Evolutionary conservation across 768 basidiomycete species (phyloP).

Genomic region (Russula sp.): DNA sequence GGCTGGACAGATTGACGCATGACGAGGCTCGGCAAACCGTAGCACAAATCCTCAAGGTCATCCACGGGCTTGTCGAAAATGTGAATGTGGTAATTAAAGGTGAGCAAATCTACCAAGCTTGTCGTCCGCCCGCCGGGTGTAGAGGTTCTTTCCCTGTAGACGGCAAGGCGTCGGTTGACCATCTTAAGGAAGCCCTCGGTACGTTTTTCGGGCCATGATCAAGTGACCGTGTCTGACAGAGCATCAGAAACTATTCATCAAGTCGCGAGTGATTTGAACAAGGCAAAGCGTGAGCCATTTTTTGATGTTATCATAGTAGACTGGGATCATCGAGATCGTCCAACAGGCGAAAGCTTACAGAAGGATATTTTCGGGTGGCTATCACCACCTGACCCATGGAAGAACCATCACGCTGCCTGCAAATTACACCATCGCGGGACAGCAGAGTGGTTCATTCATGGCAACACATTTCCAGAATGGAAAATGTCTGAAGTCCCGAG

Average conservation of each 20-base stretch:
- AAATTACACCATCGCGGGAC: neutral
- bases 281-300: neutral
- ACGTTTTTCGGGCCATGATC: neutral
- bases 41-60: neutral
- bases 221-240: neutral
- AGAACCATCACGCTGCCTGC: neutral
- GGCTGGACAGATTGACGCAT: neutral
- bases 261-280: neutral
- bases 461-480: neutral
- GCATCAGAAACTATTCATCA: neutral
- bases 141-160: neutral
- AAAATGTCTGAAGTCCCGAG: neutral
- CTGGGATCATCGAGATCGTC: neutral
- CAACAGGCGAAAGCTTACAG: neutral
- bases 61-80: neutral
- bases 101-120: neutral
- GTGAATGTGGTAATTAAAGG: neutral
- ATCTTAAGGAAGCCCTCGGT: neutral
- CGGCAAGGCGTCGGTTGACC: neutral
- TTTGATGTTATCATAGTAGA: neutral
- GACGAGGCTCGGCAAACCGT: neutral
- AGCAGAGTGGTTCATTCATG: neutral
- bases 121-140: neutral
- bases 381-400: neutral
- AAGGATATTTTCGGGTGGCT: neutral